A percentile compares a stretch with the other conserved stretches of the same genome.
Evolutionary conservation across 495 filamentous ascomycete genomes (phyloP).

Genomic region (Tuber brumale): DNA sequence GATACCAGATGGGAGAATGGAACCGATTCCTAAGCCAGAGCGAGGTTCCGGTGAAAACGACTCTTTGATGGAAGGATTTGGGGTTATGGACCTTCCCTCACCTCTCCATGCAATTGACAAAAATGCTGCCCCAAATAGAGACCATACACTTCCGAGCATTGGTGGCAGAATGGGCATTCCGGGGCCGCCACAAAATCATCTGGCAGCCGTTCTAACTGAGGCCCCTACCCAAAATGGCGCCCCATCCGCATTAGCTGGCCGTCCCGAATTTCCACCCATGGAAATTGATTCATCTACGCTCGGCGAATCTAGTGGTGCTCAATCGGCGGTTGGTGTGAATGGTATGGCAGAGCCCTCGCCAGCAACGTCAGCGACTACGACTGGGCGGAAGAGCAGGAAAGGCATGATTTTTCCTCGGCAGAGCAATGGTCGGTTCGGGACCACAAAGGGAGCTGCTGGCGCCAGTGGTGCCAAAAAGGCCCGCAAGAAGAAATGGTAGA

Average conservation of each 20-base stretch:
- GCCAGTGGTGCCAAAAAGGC: not conserved
- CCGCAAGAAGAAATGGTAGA: conserved; percentile 3
- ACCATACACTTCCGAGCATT: conserved; percentile 13
- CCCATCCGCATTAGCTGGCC: not conserved
- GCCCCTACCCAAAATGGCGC: not conserved
- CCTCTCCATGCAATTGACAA: conserved; percentile 33
- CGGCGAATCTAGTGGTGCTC: not conserved
- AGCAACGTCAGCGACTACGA: conserved; percentile 29
- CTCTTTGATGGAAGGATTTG: conserved; percentile 35
- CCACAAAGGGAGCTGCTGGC: conserved; percentile 20
- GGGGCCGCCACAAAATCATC: not conserved
- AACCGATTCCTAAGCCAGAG: conserved; percentile 9
- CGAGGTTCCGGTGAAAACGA: conserved; percentile 17
- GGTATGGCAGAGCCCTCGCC: not conserved
- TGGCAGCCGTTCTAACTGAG: not conserved
- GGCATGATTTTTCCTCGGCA: conserved; percentile 33
- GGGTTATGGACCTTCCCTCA: conserved; percentile 36
- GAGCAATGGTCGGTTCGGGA: conserved; percentile 38
- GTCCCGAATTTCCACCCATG: not conserved
- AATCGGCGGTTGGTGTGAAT: not conserved
- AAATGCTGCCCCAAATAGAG: not conserved
- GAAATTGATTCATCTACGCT: not conserved
- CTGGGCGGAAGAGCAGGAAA: conserved; percentile 22
- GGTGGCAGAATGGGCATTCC: conserved; percentile 5
- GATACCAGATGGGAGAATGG: not conserved